Evolutionary conservation across 2,329 filamentous ascomycete species (phyloP).

Genomic region (Aspergillus bombycis): DNA sequence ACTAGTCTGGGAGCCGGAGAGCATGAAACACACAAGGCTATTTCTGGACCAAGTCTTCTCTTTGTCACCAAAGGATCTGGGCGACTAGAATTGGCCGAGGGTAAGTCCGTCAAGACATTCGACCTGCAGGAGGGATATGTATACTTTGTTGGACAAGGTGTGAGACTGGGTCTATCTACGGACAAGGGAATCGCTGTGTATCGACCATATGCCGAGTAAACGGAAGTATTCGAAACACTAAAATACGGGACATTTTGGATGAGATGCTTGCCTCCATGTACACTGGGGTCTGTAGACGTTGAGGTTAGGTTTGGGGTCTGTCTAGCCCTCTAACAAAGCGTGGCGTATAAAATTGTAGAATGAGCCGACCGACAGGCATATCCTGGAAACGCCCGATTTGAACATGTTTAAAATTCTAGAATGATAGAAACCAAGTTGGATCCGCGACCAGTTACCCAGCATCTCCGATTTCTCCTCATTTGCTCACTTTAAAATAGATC

Average conservation of each 20-base stretch:
- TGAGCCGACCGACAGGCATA: too few relatives aligned
- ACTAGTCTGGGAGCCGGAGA: constrained; percentile 61
- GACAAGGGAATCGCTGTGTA: constrained; percentile 52
- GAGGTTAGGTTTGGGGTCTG: not conserved
- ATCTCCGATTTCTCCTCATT: not conserved
- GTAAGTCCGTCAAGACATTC: constrained; percentile 44
- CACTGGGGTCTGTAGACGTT: not conserved
- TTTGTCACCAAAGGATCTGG: constrained; percentile 65
- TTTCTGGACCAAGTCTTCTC: constrained; percentile 65
- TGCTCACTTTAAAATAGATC: constrained; percentile 2
- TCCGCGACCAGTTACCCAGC: not conserved
- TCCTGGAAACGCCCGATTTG: not conserved
- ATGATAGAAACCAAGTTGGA: not conserved
- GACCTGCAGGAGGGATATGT: constrained; percentile 65
- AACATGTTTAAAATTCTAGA: not conserved
- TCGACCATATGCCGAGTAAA: constrained; percentile 47
- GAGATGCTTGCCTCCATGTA: not conserved
- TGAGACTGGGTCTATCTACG: constrained; percentile 52
- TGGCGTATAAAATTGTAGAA: not conserved
- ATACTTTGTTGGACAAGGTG: constrained; percentile 67
- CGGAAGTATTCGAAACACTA: not conserved
- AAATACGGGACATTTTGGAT: not conserved
- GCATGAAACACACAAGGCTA: constrained; percentile 58
- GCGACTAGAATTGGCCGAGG: constrained; percentile 56
- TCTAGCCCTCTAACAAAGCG: not conserved